A percentile compares a stretch with the other conserved stretches of the same genome.
These are phyloP conservation scores for Protea cynaroides DNA, from an alignment of 164 flowering plant species.

Conservation along the genomic window DNA sequence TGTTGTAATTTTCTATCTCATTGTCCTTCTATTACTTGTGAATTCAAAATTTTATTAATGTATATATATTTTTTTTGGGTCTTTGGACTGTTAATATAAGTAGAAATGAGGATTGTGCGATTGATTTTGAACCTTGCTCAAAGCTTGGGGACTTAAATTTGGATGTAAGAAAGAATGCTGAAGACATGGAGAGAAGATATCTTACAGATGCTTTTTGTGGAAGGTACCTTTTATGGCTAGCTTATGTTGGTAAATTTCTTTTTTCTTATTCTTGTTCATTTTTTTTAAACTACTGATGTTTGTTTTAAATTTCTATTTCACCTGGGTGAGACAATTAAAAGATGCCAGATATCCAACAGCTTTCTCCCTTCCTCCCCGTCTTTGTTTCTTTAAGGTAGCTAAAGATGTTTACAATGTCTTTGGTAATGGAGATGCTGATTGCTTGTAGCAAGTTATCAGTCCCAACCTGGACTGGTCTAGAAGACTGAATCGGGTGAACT, in stretches of 20 bases:
- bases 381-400: too few relatives aligned
- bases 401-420: too few relatives aligned
- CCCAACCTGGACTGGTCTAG: too few relatives aligned
- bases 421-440: too few relatives aligned
- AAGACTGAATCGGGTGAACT: too few relatives aligned
- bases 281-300: too few relatives aligned
- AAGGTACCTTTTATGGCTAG: constrained; percentile 36
- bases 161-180: constrained; percentile 56
- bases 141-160: constrained; percentile 88
- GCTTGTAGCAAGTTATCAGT: too few relatives aligned
- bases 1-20: not conserved
- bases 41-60: too few relatives aligned
- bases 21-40: not conserved
- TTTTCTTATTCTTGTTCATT: not conserved
- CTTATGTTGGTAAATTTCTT: not conserved
- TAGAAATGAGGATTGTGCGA: constrained; percentile 39
- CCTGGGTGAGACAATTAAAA: too few relatives aligned
- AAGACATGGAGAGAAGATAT: constrained; percentile 29
- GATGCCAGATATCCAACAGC: too few relatives aligned
- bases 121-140: constrained; percentile 76
- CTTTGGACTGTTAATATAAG: constrained; percentile 11
- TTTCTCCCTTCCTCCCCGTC: too few relatives aligned
- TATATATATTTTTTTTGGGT: not conserved
- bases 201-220: constrained; percentile 22
- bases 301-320: too few relatives aligned